Base-by-base conservation (phyloP, 2,329 filamentous ascomycete species). In the Fusarium ambrosium region DNA sequence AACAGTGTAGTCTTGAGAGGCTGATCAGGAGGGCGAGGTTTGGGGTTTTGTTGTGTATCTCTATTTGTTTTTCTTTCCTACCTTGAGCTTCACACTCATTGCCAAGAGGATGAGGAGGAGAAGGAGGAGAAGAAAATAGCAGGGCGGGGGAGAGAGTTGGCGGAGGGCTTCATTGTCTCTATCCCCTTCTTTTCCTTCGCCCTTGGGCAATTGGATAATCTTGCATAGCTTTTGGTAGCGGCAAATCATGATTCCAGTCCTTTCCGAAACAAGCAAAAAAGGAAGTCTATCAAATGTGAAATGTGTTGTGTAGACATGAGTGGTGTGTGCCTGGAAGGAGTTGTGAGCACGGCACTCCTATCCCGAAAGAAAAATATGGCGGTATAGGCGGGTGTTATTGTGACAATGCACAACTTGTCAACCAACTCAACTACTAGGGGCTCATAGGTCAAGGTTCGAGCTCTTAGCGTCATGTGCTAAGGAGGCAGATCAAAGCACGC, bases 261-360 rank as follows among this genome's bases (percentile, higher is more conserved):
- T 75, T 75, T 72, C 72, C 72, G 55, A 24, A 74, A 72, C 27
- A 51, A 74, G 48, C 20, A 68, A 74, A 59, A 48, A 73, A 61
- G 5, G 10, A 53, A 53, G 48, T n/a, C 48, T 41, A 59, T 45
- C 64, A 41, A 60, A 45, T 68, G 37, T 37, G 63, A 5, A 56
- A 29, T 29, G 29, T 10, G 29, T 29, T 29, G 29, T 64, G 22
- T 37, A 4, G 29, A 14, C 7, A 16, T 29, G 56, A 27, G 22
- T 62, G 11, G 27, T n/a, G 18, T 60, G 39, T 51, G 39, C 37
- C n/a, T 22, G 37, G 20, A 41, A 14, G 20, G n/a, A 22, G 32
- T 18, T 58, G 53, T 59, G 55, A 36, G 16, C n/a, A 59, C 55
- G 39, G n/a, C 60, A 20, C 37, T 61, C 41, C 39, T 43, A 36